Conservation (phyloP, 257 asterid genomes). For the Penstemon barbatus region DNA sequence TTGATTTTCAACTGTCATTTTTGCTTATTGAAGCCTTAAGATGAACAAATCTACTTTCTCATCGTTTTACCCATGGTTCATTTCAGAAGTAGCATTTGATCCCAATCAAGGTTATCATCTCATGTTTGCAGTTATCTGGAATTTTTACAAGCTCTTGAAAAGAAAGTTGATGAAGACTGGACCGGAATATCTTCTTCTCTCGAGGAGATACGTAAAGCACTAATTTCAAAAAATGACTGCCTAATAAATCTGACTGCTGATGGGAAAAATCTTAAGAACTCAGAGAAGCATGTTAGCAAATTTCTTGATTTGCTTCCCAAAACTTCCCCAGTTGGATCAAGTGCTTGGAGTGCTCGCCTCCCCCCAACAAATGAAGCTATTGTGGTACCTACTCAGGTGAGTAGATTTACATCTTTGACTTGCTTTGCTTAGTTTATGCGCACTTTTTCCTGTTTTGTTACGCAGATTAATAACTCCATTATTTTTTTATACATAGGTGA, state of each 20-base stretch:
- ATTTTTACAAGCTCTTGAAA: slow-evolving; percentile 75
- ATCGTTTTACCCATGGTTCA: background rate
- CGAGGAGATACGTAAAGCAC: slow-evolving; percentile 80
- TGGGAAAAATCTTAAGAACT: slow-evolving; percentile 61
- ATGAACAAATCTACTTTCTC: slow-evolving; percentile 12
- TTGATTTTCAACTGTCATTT: slow-evolving; percentile 11
- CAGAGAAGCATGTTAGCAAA: slow-evolving; percentile 69
- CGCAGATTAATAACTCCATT: slow-evolving; percentile 4
- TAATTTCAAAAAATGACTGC: slow-evolving; percentile 80
- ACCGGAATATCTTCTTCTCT: slow-evolving; percentile 76
- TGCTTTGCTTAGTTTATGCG: slow-evolving; percentile 10
- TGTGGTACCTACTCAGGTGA: slow-evolving; percentile 94
- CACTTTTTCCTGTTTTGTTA: slow-evolving; percentile 3
- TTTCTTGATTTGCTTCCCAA: slow-evolving; percentile 90
- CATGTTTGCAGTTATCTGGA: slow-evolving; percentile 83
- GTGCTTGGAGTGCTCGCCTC: slow-evolving; percentile 62
- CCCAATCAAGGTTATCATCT: slow-evolving; percentile 14
- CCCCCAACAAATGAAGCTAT: slow-evolving; percentile 84
- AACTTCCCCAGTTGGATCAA: slow-evolving; percentile 52
- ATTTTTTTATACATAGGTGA: slow-evolving; percentile 55
- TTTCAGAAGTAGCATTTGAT: slow-evolving; percentile 10
- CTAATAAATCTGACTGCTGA: slow-evolving; percentile 88
- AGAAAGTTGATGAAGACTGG: slow-evolving; percentile 80
- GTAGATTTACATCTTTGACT: slow-evolving; percentile 21
- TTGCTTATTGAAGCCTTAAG: slow-evolving; percentile 8